Base-by-base conservation (phyloP, 129 eudicot species). In the Lactuca sativa region DNA sequence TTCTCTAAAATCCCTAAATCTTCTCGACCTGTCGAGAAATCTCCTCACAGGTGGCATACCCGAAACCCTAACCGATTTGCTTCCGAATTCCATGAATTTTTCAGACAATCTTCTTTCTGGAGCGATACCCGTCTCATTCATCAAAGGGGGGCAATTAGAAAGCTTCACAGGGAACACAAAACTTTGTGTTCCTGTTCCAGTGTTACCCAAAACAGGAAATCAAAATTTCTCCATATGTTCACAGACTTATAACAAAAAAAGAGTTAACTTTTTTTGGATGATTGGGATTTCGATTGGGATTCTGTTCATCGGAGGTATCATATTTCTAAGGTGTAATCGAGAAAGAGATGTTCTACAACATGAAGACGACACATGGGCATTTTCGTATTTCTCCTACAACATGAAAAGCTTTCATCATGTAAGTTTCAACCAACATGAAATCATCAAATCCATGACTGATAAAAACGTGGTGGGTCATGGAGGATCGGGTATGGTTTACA, bases 401-500 rank as follows among this genome's bases (percentile, higher is more conserved):
- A 87, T 93, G 18, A 93, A 93, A 70, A 86, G 90, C 64, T 93
- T 89, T 75, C 98, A 93, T 63, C 65, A 86, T 12, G 78, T 86
- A 54, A 93, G 83, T 69, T 93, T 93, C 33, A 80, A 86, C 66
- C 90, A 83, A 56, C 71, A 84, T 2, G 98, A 90, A 57, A 87
- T 93, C 53, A 69, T 90, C 54, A 93, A 85, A 44, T 77, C 96
- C 15, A 80, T 90, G 88, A 74, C 82, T 34, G 96, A 90, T 17
- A 86, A 90, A 68, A 87, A 95, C 71, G 77, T 95, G 4, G 82
- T 95, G 18, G 99, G 95, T 7, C 86, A 75, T 34, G 99, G 99
- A 38, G 97, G 97, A 30, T 95, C 97, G 0, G 99, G 99, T 56
- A 85, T 90, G 0, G 99, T 95, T 49, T 95, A 90, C 72, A 85